Conservation (phyloP, 179 eudicot species). For the Silene noctiflora region DNA sequence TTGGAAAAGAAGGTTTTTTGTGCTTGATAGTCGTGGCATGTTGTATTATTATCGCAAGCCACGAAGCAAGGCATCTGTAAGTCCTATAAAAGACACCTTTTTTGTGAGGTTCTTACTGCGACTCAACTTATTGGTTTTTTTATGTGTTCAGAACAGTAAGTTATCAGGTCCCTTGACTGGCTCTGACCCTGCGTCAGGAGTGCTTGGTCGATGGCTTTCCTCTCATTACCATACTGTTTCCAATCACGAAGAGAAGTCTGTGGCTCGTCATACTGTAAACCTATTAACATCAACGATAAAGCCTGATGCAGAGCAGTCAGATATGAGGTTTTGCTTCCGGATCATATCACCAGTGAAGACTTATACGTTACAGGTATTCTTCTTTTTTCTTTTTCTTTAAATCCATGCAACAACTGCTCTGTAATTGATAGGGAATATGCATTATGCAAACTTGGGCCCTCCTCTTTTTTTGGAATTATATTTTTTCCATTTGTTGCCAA, state of each 20-base stretch:
- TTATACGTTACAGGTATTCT: constrained; percentile 75
- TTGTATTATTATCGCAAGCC: constrained; percentile 87
- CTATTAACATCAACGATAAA: constrained; percentile 83
- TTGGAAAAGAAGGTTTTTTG: constrained; percentile 85
- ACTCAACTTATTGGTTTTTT: constrained; percentile 9
- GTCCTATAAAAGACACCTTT: constrained; percentile 24
- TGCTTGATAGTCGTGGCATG: constrained; percentile 85
- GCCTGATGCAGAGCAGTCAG: constrained; percentile 74
- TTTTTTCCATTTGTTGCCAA: background rate
- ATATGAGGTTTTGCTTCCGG: constrained; percentile 87
- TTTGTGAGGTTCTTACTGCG: constrained; percentile 10
- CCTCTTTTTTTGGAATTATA: background rate
- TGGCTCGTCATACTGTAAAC: constrained; percentile 86
- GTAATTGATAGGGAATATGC: background rate
- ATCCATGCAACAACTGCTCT: background rate
- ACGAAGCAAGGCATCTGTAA: constrained; percentile 61
- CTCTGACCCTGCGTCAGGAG: constrained; percentile 65
- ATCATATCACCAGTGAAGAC: constrained; percentile 83
- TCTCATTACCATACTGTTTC: constrained; percentile 62
- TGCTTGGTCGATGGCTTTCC: constrained; percentile 76
- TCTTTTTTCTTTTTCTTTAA: background rate
- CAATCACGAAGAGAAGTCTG: constrained; percentile 59
- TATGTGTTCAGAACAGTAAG: constrained; percentile 42
- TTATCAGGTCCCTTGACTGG: constrained; percentile 33
- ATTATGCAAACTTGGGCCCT: background rate